Conservation (phyloP, 2,329 filamentous ascomycete species). For the Colletotrichum australisinense region DNA sequence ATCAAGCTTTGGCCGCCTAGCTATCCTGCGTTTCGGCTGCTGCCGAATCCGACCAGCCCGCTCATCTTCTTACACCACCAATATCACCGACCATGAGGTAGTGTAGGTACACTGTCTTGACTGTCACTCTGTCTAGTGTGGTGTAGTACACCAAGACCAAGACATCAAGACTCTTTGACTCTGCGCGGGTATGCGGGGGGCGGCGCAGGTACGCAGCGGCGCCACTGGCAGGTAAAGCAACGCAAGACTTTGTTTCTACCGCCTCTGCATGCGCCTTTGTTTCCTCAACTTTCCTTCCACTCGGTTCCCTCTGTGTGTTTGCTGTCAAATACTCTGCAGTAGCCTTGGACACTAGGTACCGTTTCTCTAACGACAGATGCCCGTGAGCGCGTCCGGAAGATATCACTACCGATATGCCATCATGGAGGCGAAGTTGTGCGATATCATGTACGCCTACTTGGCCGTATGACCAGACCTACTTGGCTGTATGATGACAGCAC, state of each 20-base stretch:
- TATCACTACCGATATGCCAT: neutral
- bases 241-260: constrained; percentile 7
- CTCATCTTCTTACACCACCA: neutral
- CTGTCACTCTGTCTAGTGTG: too few species aligned
- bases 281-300: neutral
- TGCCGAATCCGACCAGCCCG: constrained; percentile 22
- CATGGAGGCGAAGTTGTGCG: neutral
- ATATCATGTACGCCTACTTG: too few species aligned
- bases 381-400: neutral
- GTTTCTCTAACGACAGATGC: neutral
- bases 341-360: neutral
- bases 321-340: neutral
- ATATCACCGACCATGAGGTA: too few species aligned
- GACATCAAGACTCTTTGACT: constrained; percentile 4
- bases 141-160: neutral
- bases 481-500: neutral
- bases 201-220: neutral
- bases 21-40: constrained; percentile 29
- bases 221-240: neutral
- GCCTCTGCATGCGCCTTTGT: neutral
- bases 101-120: too few species aligned
- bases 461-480: neutral
- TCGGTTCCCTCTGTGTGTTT: neutral
- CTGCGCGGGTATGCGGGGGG: neutral
- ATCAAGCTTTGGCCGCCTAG: constrained; percentile 23